Percentiles rank a stretch among this genome's conserved stretches.
Evolutionary conservation across 2,329 filamentous ascomycete genomes (phyloP).

Genomic region (Fusarium piperis): DNA sequence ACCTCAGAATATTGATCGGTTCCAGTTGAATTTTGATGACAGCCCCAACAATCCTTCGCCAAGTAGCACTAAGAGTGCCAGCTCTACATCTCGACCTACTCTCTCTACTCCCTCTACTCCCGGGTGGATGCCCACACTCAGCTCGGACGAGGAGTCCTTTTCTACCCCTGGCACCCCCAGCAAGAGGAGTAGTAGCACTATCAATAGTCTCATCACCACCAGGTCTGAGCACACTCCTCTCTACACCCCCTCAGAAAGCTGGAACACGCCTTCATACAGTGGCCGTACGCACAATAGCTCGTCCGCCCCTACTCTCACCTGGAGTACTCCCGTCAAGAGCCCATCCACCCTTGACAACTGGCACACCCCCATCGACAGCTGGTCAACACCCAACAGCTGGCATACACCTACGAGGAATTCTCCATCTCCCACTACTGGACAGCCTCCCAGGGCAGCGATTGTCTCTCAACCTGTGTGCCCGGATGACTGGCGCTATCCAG

Average conservation of each 20-base stretch:
- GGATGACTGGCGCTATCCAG: neutral
- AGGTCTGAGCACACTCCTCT: neutral
- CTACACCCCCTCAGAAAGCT: neutral
- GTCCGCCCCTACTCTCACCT: neutral
- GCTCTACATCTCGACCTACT: neutral
- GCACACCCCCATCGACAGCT: neutral
- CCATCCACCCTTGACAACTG: neutral
- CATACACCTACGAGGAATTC: neutral
- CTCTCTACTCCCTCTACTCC: neutral
- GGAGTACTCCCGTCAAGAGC: neutral
- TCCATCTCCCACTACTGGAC: neutral
- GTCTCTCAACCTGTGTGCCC: neutral
- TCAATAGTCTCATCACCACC: neutral
- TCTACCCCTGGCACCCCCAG: neutral
- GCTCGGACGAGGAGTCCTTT: neutral
- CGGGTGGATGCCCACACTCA: neutral
- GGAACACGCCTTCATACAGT: neutral
- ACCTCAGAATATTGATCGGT: conserved; percentile 3
- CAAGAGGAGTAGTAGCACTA: neutral
- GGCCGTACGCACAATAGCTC: neutral
- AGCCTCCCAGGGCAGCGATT: neutral
- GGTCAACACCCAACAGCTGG: too few relatives aligned
- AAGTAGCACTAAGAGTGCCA: neutral
- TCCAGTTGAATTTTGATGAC: conserved; percentile 5
- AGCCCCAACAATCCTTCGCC: neutral